A percentile compares a stretch with the other conserved stretches of the same genome.
Evolutionary conservation across 139 green algal genomes (phyloP).

Genomic region (Tetratostichococcus sp.): DNA sequence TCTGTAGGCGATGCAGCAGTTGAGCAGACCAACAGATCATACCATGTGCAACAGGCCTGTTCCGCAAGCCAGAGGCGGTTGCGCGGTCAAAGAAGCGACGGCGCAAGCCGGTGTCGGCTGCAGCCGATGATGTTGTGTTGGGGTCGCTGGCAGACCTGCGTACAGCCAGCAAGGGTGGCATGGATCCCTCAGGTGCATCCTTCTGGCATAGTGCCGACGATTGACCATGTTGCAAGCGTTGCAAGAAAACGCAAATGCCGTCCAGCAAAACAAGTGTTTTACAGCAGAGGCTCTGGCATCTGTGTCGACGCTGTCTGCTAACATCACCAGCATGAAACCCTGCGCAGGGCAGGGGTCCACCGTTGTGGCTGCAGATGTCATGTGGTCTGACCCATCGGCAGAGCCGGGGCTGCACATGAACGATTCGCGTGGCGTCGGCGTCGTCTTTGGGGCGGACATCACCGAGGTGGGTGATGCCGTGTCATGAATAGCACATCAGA

Average conservation of each 20-base stretch:
- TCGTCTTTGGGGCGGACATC: constrained; percentile 86
- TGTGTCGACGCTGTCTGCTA: no score
- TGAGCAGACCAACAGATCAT: no score
- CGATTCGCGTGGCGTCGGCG: constrained; percentile 74
- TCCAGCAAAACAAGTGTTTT: no score
- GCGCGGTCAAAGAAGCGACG: background rate
- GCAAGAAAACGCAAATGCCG: no score
- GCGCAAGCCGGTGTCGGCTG: background rate
- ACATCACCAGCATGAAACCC: no score
- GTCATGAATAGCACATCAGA: no score
- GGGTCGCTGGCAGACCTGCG: constrained; percentile 71
- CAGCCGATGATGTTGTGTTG: constrained; percentile 20
- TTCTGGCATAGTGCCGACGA: no score
- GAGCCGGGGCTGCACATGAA: constrained; percentile 71
- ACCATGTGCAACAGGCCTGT: constrained; percentile 36
- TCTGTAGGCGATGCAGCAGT: background rate
- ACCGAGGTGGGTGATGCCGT: constrained; percentile 56
- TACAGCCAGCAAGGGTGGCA: constrained; percentile 61
- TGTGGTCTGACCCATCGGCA: constrained; percentile 87
- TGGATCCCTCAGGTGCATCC: constrained; percentile 71
- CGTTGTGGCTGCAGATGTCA: constrained; percentile 74
- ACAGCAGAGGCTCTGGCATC: no score
- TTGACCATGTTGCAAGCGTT: no score
- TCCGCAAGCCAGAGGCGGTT: constrained; percentile 30
- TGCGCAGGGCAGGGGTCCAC: constrained; percentile 43